Evolutionary conservation across 352 stramenopile genomes (phyloP), one percentile per base, ranked within the genome.

Genomic region (Elongisporangium senticosum): DNA sequence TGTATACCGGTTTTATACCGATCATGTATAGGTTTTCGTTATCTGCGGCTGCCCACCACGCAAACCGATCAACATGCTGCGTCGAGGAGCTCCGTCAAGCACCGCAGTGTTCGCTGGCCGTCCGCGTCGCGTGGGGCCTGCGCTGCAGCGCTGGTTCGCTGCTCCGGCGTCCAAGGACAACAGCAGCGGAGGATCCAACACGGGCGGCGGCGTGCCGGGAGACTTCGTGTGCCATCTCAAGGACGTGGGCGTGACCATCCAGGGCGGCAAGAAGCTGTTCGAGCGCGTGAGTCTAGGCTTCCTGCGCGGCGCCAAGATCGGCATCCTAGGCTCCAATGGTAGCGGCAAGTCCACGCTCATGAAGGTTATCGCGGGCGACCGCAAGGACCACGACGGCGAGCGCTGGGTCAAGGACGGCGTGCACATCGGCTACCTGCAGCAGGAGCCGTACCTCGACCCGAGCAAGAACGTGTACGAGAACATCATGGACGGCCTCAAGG

Each of bases 291-390:
- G 79, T 58, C 64, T 95, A 20, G 82, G 78, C 37, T 93, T 95
- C 58, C 57, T 93, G 43, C 83, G 79, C 49, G 96, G 98, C 72
- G 96, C 89, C 61, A 96, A 98, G 58, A 97, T 99, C 53, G 96
- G 96, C 14, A 78, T 99, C 11, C 77, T 99, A 0, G 96, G 96
- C 14, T 66, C 96, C 4, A 99, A 99, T 69, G 96, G 96, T 54
- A 97, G 69, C 40, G 93, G 93, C 58, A 99, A 98, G 67, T 98
- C 91, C 28, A 98, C 96, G 39, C 76, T 99, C 14, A 77, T 99
- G 11, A 99, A 99, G 76, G 83, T 99, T 17, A 90, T 99, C 63
- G 89, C 87, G 3, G 94, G 96, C 20, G 95, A 98, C 14, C 72
- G 67, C 58, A 78, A 68, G 11, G 86, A 96, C 64, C 93, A 87